These are phyloP conservation scores for Ballota nigra DNA, from an alignment of 257 asterid species.

Conservation along the genomic window DNA sequence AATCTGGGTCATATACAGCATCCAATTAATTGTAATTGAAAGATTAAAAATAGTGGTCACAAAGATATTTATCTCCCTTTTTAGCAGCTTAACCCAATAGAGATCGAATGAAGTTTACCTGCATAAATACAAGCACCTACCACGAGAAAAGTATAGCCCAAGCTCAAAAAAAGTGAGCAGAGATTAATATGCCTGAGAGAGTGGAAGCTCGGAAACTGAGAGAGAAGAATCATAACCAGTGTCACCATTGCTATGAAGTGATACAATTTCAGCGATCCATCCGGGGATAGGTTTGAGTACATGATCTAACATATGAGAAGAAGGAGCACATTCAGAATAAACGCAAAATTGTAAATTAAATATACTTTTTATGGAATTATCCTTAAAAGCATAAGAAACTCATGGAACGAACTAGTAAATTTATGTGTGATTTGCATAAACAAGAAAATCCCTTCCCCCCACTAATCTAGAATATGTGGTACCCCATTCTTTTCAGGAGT, in stretches of 20 bases:
- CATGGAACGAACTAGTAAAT: not conserved
- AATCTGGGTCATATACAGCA: not conserved
- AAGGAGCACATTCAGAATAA: not conserved
- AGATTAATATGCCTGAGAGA: slow-evolving; percentile 93
- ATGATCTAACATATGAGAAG: slow-evolving; percentile 48
- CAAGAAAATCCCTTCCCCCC: not conserved
- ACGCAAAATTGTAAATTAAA: not conserved
- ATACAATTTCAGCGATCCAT: slow-evolving; percentile 71
- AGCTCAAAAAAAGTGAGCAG: slow-evolving; percentile 72
- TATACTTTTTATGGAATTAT: not conserved
- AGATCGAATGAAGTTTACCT: slow-evolving; percentile 39
- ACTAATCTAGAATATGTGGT: not conserved
- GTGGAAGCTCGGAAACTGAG: slow-evolving; percentile 95
- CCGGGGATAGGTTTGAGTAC: slow-evolving; percentile 70
- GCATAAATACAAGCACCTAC: slow-evolving; percentile 85
- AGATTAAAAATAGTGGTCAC: not conserved
- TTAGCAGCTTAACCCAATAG: not conserved
- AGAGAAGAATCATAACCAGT: slow-evolving; percentile 72
- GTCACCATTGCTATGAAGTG: slow-evolving; percentile 95
- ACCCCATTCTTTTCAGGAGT: not conserved
- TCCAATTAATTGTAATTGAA: not conserved
- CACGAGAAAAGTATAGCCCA: slow-evolving; percentile 82
- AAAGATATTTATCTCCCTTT: not conserved
- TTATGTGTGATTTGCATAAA: not conserved
- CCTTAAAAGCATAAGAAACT: not conserved